Evolutionary conservation across 2,329 filamentous ascomycete species (phyloP).

Genomic region (Epichloe aotearoae): DNA sequence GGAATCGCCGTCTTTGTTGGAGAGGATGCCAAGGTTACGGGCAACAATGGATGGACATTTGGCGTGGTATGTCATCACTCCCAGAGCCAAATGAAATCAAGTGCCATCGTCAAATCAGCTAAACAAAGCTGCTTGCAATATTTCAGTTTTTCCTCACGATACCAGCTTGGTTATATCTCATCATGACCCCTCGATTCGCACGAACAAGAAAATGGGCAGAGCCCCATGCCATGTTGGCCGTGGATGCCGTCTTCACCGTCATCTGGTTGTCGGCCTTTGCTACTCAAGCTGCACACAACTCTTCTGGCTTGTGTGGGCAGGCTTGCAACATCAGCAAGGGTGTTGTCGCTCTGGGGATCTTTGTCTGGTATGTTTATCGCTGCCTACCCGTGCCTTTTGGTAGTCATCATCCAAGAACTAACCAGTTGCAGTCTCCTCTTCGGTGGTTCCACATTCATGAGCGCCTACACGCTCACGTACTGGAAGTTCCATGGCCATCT

Average conservation of each 20-base stretch:
- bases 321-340: slow-evolving; percentile 49
- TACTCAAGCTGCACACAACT: slow-evolving; percentile 51
- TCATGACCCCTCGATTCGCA: slow-evolving; percentile 50
- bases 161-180: slow-evolving; percentile 51
- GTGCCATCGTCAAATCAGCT: neutral
- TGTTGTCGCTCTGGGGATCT: slow-evolving; percentile 48
- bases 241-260: slow-evolving; percentile 45
- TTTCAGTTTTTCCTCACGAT: slow-evolving; percentile 56
- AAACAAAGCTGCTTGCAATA: neutral
- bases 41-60: slow-evolving; percentile 50
- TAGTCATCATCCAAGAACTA: neutral
- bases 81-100: neutral
- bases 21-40: slow-evolving; percentile 34
- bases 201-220: slow-evolving; percentile 49
- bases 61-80: slow-evolving; percentile 37
- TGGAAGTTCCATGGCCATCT: slow-evolving; percentile 48
- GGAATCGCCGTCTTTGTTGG: slow-evolving; percentile 46
- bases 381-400: neutral
- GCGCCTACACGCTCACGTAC: slow-evolving; percentile 47
- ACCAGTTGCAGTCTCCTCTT: slow-evolving; percentile 38
- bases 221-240: slow-evolving; percentile 44
- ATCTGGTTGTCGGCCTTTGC: slow-evolving; percentile 57
- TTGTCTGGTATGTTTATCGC: slow-evolving; percentile 40
- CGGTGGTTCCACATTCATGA: slow-evolving; percentile 38
- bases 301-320: slow-evolving; percentile 37